Percentiles rank a stretch among this genome's conserved stretches.
Evolutionary conservation across 306 rosid genomes (phyloP).

Genomic region (Vicia sativa): DNA sequence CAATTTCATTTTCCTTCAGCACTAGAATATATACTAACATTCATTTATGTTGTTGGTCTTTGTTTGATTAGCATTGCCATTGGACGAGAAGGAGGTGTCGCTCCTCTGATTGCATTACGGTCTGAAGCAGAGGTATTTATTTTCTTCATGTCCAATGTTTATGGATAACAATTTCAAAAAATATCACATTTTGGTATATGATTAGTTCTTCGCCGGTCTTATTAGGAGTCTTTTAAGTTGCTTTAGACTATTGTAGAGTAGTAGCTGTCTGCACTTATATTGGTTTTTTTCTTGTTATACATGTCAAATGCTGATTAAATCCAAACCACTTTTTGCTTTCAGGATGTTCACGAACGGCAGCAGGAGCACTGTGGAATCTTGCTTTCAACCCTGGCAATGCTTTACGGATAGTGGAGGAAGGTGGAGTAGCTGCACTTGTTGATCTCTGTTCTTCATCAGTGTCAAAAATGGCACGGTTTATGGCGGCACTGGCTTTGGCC

Average conservation of each 20-base stretch:
- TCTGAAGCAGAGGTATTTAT: conserved; percentile 82
- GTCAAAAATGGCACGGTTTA: conserved; percentile 99
- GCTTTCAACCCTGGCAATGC: conserved; percentile 99
- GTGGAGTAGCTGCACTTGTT: conserved; percentile 95
- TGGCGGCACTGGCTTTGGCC: conserved; percentile 98
- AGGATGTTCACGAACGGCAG: conserved; percentile 99
- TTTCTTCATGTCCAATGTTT: conserved; percentile 25
- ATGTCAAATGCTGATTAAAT: conserved; percentile 34
- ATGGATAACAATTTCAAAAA: conserved; percentile 8
- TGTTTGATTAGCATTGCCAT: conserved; percentile 80
- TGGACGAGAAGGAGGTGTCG: conserved; percentile 99
- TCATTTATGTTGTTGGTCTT: conserved; percentile 35
- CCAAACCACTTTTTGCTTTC: conserved; percentile 45
- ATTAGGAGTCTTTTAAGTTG: conserved; percentile 22
- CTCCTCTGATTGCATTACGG: conserved; percentile 89
- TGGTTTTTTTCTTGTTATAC: conserved; percentile 19
- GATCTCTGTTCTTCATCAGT: conserved; percentile 91
- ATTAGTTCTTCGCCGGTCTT: conserved; percentile 24
- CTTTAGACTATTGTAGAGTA: conserved; percentile 1
- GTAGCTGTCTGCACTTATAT: conserved; percentile 16
- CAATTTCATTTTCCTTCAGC: too few species aligned
- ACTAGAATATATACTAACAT: conserved; percentile 1
- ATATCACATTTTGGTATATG: not conserved
- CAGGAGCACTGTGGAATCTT: conserved; percentile 99
- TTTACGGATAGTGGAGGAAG: conserved; percentile 95